A percentile compares a stretch with the other conserved stretches of the same genome.
These are phyloP conservation scores for Hapsidospora chrysogenum DNA, from an alignment of 495 filamentous ascomycete species.

Conservation along the genomic window DNA sequence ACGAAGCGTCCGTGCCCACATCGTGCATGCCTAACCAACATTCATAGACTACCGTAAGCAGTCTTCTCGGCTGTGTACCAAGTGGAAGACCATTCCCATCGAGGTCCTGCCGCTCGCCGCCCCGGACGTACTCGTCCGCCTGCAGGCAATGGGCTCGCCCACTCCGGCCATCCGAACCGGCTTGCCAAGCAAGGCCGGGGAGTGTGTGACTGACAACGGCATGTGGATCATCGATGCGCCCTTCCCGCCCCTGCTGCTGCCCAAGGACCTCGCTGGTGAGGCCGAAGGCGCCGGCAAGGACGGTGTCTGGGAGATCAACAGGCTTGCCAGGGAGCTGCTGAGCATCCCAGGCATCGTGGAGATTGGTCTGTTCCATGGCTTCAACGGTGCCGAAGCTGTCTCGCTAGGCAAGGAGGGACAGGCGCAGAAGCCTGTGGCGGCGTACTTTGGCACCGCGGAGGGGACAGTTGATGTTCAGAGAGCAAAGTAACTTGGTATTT, in stretches of 20 bases:
- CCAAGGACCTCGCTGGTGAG: slow-evolving; percentile 31
- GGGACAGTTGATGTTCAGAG: slow-evolving; percentile 15
- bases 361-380: slow-evolving; percentile 75
- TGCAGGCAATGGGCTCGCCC: slow-evolving; percentile 52
- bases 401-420: slow-evolving; percentile 38
- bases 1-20: background rate
- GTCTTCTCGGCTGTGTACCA: slow-evolving; percentile 54
- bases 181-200: slow-evolving; percentile 52
- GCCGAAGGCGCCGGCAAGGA: slow-evolving; percentile 28
- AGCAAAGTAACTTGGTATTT: no score
- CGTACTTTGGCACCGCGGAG: slow-evolving; percentile 86
- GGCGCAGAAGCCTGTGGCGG: slow-evolving; percentile 81
- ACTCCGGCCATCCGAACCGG: slow-evolving; percentile 53
- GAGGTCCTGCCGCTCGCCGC: slow-evolving; percentile 80
- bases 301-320: slow-evolving; percentile 63
- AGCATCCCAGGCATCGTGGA: slow-evolving; percentile 75
- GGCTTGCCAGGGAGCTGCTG: slow-evolving; percentile 55
- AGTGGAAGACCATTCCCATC: slow-evolving; percentile 72
- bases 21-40: background rate
- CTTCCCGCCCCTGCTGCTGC: slow-evolving; percentile 52
- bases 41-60: slow-evolving; percentile 69
- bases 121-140: slow-evolving; percentile 46
- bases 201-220: slow-evolving; percentile 81
- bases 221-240: slow-evolving; percentile 90
- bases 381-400: slow-evolving; percentile 52